Evolutionary conservation across 306 rosid species (phyloP).

Genomic region (Oxytropis ochrocephala): DNA sequence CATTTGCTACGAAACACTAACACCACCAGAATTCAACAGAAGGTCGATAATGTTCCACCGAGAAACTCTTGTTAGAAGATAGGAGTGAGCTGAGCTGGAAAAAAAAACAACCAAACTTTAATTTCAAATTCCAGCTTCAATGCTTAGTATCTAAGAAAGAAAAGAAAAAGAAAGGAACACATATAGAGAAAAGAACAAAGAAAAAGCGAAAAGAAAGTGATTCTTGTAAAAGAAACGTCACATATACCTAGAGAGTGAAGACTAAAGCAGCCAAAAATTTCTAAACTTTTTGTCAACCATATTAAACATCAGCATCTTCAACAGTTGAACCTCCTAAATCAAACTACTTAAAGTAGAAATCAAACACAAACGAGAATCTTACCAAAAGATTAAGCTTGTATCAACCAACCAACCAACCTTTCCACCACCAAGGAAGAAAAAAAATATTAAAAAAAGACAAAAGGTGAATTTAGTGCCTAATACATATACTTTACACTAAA

Average conservation of each 20-base stretch:
- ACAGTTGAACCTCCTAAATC: constrained; percentile 14
- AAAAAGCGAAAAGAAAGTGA: constrained; percentile 21
- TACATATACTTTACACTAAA: neutral
- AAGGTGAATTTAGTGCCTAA: neutral
- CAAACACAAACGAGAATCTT: constrained; percentile 12
- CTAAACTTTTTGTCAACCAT: constrained; percentile 43
- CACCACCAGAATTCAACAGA: constrained; percentile 17
- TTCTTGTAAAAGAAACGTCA: constrained; percentile 47
- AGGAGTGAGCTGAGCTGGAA: constrained; percentile 38
- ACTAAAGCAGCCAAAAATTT: constrained; percentile 40
- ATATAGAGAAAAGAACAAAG: constrained; percentile 49
- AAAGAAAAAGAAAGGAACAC: constrained; percentile 23
- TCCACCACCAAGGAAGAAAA: neutral
- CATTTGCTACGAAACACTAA: constrained; percentile 42
- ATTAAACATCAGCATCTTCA: constrained; percentile 15
- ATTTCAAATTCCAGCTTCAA: constrained; percentile 26
- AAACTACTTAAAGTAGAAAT: constrained; percentile 13
- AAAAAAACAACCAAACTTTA: constrained; percentile 29
- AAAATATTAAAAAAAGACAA: neutral
- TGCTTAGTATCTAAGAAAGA: constrained; percentile 34
- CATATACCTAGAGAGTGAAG: constrained; percentile 42
- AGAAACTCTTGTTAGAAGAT: constrained; percentile 16
- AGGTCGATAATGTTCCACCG: constrained; percentile 4
- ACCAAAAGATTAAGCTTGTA: constrained; percentile 15
- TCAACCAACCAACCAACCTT: neutral